Evolutionary conservation across 176 grass and related monocot genomes (phyloP), one percentile per base, ranked within the genome.

Genomic region (Sorghum bicolor): DNA sequence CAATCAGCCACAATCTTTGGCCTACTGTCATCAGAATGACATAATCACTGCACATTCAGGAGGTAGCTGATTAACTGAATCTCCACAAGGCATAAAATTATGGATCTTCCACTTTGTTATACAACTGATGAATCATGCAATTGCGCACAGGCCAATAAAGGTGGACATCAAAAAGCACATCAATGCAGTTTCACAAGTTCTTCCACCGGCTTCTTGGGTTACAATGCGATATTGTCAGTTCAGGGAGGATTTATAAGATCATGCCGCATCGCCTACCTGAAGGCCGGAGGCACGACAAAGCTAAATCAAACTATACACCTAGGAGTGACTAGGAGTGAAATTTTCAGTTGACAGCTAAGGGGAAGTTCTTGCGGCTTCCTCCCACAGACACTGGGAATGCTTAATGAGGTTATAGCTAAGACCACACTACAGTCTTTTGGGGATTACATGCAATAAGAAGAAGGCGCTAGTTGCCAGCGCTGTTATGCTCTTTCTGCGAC

Each of bases 251-350:
- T 87, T 87, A 76, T 87, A 85, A 77, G 63, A 91, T 87, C 71
- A 87, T 84, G 89, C 69, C 20, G 32, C 76, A 87, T 84, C 32
- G 12, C 80, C 80, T 20, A 63, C 70, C 82, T 36, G 43, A 86
- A 79, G 80, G 79, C 45, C 17, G 15, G 70, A 69, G 80, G 63
- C 76, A 44, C 20, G 70, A 28, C 75, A 87, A 79, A 70, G 75
- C 85, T 87, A 87, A 87, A 87, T 84, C 84, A 90, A 90, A 91
- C 89, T 91, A 91, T 91, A 91, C 89, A 91, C 50, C 89, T 84
- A 91, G 70, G 15, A 84, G 68, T 87, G 80, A 84, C 89, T 84
- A 91, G 70, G 15, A 84, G 68, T 87, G 80, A 84, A 87, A 70
- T 24, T 84, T 87, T 91, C 70, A 91, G 85, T 87, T 80, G 80